Evolutionary conservation across 1,139 yeast species (phyloP).

Genomic region (Taphrina flavorubra): DNA sequence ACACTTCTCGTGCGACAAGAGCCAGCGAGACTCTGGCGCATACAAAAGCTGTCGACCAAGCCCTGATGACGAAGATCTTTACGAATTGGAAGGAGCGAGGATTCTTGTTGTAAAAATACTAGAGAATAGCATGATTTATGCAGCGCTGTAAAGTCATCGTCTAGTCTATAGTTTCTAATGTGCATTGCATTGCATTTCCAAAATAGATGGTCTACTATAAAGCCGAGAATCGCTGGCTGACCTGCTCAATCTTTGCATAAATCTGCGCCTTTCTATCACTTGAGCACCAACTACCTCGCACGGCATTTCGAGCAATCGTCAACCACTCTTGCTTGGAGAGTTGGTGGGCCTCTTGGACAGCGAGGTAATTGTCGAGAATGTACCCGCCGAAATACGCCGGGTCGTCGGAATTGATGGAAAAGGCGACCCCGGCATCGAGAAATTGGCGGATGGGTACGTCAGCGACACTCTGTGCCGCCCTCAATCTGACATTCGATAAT

Average conservation of each 20-base stretch:
- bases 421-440: slow-evolving; percentile 67
- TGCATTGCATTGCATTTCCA: too few species aligned
- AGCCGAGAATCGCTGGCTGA: slow-evolving; percentile 6
- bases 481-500: slow-evolving; percentile 71
- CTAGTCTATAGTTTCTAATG: too few species aligned
- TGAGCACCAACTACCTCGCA: slow-evolving; percentile 19
- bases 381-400: slow-evolving; percentile 89
- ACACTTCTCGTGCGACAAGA: background rate
- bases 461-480: slow-evolving; percentile 69
- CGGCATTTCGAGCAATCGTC: slow-evolving; percentile 3
- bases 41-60: background rate
- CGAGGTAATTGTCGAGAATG: slow-evolving; percentile 72
- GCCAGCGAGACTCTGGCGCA: background rate
- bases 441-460: slow-evolving; percentile 69
- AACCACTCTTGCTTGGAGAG: slow-evolving; percentile 18
- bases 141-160: too few species aligned
- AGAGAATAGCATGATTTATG: too few species aligned
- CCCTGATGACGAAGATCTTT: slow-evolving; percentile 13
- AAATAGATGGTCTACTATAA: background rate
- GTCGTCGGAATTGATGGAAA: slow-evolving; percentile 80
- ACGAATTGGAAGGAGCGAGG: slow-evolving; percentile 23
- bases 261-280: slow-evolving; percentile 13
- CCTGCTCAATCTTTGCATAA: slow-evolving; percentile 4
- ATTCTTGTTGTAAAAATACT: slow-evolving; percentile 3
- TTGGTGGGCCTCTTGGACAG: slow-evolving; percentile 57